Conservation (phyloP, 352 stramenopile species). For the Phytophthora vignae region DNA sequence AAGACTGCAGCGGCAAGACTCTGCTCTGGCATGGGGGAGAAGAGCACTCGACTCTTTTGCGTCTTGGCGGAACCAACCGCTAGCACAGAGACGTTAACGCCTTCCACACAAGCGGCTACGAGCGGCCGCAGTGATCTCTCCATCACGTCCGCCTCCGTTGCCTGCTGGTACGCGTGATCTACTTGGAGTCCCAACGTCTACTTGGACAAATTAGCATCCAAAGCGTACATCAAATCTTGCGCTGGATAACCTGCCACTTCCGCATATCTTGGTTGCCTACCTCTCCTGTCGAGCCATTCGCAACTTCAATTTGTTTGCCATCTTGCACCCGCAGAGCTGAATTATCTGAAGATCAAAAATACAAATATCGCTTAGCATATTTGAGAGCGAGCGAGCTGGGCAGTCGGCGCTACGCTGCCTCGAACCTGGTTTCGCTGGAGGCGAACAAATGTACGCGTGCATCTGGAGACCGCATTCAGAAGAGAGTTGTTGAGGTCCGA, state of each 20-base stretch:
- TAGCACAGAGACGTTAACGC: slow-evolving; percentile 59
- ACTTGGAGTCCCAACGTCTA: slow-evolving; percentile 39
- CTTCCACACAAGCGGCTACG: slow-evolving; percentile 53
- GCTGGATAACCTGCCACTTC: too few species aligned
- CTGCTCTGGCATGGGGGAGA: slow-evolving; percentile 37
- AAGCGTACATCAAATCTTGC: not conserved
- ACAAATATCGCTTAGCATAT: not conserved
- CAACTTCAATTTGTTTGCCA: slow-evolving; percentile 49
- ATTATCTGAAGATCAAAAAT: slow-evolving; percentile 24
- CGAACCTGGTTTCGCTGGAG: slow-evolving; percentile 32
- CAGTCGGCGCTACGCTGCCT: not conserved
- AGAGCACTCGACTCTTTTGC: slow-evolving; percentile 48
- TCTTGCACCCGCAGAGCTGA: slow-evolving; percentile 56
- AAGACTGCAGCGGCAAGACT: slow-evolving; percentile 46
- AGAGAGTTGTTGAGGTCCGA: not conserved
- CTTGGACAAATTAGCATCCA: not conserved
- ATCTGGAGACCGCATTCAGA: slow-evolving; percentile 20
- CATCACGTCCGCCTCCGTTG: slow-evolving; percentile 49
- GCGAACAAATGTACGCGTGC: slow-evolving; percentile 34
- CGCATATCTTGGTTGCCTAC: slow-evolving; percentile 5
- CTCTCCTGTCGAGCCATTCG: slow-evolving; percentile 36
- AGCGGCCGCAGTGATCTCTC: slow-evolving; percentile 56
- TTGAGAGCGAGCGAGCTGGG: too few species aligned
- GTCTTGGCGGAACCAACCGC: slow-evolving; percentile 50
- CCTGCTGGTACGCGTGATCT: slow-evolving; percentile 56